These are phyloP conservation scores for Aeschynomene evenia DNA, from an alignment of 306 rosid genomes.

Conservation along the genomic window DNA sequence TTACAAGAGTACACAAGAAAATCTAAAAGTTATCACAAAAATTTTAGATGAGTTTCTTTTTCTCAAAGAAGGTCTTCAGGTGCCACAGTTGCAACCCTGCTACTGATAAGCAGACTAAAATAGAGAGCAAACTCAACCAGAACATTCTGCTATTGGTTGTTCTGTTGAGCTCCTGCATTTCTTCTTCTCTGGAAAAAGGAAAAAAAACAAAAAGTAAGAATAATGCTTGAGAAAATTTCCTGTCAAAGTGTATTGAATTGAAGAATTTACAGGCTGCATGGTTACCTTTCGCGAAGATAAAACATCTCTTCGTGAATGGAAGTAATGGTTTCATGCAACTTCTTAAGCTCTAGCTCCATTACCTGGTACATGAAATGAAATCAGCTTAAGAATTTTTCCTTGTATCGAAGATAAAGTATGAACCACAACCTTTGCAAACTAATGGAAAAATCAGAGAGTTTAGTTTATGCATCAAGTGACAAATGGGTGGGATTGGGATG, in stretches of 20 bases:
- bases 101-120: slow-evolving; percentile 67
- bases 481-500: slow-evolving; percentile 1
- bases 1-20: slow-evolving; percentile 39
- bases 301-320: slow-evolving; percentile 87
- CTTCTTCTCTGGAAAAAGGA: slow-evolving; percentile 67
- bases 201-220: background rate
- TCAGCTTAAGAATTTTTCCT: background rate
- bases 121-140: slow-evolving; percentile 77
- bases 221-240: background rate
- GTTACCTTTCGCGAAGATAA: slow-evolving; percentile 79
- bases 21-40: slow-evolving; percentile 14
- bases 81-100: slow-evolving; percentile 90
- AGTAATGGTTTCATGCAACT: slow-evolving; percentile 60
- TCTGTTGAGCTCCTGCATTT: slow-evolving; percentile 88
- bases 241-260: background rate
- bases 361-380: slow-evolving; percentile 43
- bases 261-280: background rate
- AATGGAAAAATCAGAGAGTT: slow-evolving; percentile 2
- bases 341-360: slow-evolving; percentile 85
- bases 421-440: slow-evolving; percentile 6
- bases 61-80: slow-evolving; percentile 88
- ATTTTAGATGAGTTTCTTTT: slow-evolving; percentile 81
- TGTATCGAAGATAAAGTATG: background rate
- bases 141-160: slow-evolving; percentile 71
- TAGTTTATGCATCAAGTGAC: background rate